Percentiles rank a stretch among this genome's conserved stretches.
phyloP scores from a whole-genome alignment of 179 eudicot genomes.

The Gypsophila paniculata region DNA sequence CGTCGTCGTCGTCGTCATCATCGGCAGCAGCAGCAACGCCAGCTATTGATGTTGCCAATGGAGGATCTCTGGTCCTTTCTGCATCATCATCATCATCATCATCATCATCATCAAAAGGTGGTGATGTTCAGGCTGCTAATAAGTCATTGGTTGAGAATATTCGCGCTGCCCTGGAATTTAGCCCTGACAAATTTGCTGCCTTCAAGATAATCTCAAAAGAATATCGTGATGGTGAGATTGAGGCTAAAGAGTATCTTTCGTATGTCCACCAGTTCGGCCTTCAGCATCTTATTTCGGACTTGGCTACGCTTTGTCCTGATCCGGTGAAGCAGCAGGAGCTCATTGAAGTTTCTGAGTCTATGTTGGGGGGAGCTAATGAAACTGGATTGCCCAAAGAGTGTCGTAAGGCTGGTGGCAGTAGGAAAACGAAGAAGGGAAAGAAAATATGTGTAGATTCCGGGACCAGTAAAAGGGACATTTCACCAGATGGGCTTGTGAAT shows the following conservation, averaged over 20 bases:
- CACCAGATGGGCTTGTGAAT: slow-evolving; percentile 38
- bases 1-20: slow-evolving; percentile 22
- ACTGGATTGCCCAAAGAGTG: slow-evolving; percentile 24
- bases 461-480: slow-evolving; percentile 26
- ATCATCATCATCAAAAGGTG: slow-evolving; percentile 31
- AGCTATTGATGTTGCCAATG: slow-evolving; percentile 35
- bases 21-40: slow-evolving; percentile 11
- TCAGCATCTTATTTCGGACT: slow-evolving; percentile 61
- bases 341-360: slow-evolving; percentile 40
- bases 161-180: slow-evolving; percentile 49
- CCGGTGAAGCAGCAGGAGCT: slow-evolving; percentile 56
- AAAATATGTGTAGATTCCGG: slow-evolving; percentile 36
- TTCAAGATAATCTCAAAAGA: slow-evolving; percentile 67
- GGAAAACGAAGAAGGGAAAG: slow-evolving; percentile 51
- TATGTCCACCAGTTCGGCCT: slow-evolving; percentile 71
- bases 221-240: slow-evolving; percentile 63
- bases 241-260: slow-evolving; percentile 51
- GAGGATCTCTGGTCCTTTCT: slow-evolving; percentile 25
- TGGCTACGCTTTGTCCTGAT: slow-evolving; percentile 80
- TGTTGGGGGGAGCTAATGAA: slow-evolving; percentile 19
- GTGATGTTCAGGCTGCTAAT: slow-evolving; percentile 51
- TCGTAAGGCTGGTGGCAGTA: slow-evolving; percentile 17
- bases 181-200: slow-evolving; percentile 52
- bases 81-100: slow-evolving; percentile 29
- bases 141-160: slow-evolving; percentile 67